Evolutionary conservation across 2,329 filamentous ascomycete genomes (phyloP).

Genomic region (Fusarium secorum): DNA sequence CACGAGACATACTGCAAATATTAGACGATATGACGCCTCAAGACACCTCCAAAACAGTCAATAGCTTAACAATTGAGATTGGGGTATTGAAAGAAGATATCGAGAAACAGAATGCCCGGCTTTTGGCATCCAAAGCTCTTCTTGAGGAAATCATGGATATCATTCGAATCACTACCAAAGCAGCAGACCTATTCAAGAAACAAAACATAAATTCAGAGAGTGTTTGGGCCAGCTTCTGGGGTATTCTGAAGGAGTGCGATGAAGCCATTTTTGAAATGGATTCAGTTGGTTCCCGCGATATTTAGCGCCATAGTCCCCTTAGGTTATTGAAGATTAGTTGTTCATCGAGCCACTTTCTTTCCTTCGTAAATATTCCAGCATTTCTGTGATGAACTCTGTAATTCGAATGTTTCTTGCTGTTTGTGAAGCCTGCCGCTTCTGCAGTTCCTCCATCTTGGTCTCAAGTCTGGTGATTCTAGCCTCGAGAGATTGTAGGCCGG

Average conservation of each 20-base stretch:
- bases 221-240: neutral
- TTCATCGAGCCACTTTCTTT: neutral
- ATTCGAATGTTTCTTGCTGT: neutral
- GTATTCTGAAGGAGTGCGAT: neutral
- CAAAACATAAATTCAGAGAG: neutral
- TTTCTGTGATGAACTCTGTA: neutral
- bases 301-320: neutral
- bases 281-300: neutral
- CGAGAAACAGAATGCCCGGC: neutral
- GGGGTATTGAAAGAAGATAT: neutral
- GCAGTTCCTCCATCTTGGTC: neutral
- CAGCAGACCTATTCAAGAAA: neutral
- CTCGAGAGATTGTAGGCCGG: neutral
- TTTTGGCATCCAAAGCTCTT: neutral
- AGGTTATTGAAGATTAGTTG: neutral
- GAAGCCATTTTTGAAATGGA: neutral
- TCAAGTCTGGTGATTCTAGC: neutral
- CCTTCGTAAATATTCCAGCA: neutral
- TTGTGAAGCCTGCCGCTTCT: neutral
- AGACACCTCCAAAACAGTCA: neutral
- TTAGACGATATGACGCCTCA: neutral
- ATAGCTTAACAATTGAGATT: neutral
- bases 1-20: neutral
- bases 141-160: neutral
- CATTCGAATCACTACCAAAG: neutral